Conservation (phyloP, 2,329 filamentous ascomycete species). For the Pseudocercospora musae region DNA sequence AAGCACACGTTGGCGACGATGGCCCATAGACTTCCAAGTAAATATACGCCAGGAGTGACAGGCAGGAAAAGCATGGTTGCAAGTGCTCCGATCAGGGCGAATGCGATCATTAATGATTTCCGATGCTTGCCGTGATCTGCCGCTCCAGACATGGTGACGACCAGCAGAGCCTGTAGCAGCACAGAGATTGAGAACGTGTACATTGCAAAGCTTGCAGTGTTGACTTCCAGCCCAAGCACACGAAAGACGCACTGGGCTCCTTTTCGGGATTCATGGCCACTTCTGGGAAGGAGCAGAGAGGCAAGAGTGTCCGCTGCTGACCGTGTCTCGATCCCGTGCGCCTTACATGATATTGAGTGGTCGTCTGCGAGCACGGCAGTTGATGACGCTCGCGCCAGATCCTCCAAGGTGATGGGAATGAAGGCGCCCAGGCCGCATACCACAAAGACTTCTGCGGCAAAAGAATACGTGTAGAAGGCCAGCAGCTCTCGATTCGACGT, state of each 20-base stretch:
- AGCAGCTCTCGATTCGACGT: conserved; percentile 83
- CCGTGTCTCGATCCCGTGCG: conserved; percentile 13
- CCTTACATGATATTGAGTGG: conserved; percentile 65
- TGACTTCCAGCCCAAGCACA: conserved; percentile 79
- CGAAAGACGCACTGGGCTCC: conserved; percentile 74
- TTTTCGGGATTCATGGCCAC: conserved; percentile 32
- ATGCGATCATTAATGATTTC: conserved; percentile 81
- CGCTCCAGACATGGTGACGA: conserved; percentile 93
- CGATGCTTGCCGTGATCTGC: conserved; percentile 88
- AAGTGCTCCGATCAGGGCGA: conserved; percentile 76
- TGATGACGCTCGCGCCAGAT: conserved; percentile 71
- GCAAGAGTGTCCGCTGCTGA: background rate
- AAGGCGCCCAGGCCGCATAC: conserved; percentile 88
- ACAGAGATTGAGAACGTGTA: conserved; percentile 96
- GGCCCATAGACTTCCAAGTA: conserved; percentile 78
- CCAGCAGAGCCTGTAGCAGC: conserved; percentile 79
- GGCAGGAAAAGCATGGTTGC: conserved; percentile 87
- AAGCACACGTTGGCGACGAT: conserved; percentile 92
- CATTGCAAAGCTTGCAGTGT: conserved; percentile 96
- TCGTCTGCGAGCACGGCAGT: conserved; percentile 84
- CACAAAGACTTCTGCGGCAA: conserved; percentile 94
- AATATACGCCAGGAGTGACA: conserved; percentile 69
- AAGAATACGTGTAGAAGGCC: conserved; percentile 95
- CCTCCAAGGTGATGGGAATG: conserved; percentile 91
- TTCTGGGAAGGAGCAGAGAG: background rate